Conservation (phyloP, 2,329 filamentous ascomycete species). For the Botrytis tulipae region DNA sequence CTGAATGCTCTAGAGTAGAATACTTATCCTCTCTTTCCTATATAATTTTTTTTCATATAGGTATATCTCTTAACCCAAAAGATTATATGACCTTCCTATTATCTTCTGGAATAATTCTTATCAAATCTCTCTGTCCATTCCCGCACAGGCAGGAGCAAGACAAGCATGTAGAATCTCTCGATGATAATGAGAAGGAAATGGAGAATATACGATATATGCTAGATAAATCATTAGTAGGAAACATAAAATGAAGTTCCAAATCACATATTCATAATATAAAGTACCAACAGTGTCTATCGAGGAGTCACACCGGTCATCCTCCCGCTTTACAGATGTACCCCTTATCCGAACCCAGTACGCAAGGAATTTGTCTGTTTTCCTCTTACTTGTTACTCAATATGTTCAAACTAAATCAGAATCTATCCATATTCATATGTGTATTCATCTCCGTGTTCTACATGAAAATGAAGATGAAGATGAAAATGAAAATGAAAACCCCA, state of each 20-base stretch:
- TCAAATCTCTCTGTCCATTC: too few species aligned
- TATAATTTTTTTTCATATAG: background rate
- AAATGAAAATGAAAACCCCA: background rate
- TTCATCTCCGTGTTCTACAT: background rate
- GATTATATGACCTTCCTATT: background rate
- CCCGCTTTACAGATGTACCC: too few species aligned
- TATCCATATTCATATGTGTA: too few species aligned
- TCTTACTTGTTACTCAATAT: too few species aligned
- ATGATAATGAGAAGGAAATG: background rate
- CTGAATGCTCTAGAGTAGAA: background rate
- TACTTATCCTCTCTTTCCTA: background rate
- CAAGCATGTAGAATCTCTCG: background rate
- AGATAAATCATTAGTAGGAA: too few species aligned
- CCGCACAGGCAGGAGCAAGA: background rate
- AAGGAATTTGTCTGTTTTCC: too few species aligned
- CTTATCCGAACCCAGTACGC: background rate
- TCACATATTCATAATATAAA: background rate
- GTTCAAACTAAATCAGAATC: too few species aligned
- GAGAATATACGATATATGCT: background rate
- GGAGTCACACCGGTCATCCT: background rate
- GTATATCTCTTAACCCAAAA: background rate
- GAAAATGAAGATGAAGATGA: background rate
- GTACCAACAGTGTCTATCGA: background rate
- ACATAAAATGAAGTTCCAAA: background rate
- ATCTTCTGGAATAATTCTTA: background rate